Base-by-base conservation (phyloP, 345 rosid genomes). In the Iberis pinnata region DNA sequence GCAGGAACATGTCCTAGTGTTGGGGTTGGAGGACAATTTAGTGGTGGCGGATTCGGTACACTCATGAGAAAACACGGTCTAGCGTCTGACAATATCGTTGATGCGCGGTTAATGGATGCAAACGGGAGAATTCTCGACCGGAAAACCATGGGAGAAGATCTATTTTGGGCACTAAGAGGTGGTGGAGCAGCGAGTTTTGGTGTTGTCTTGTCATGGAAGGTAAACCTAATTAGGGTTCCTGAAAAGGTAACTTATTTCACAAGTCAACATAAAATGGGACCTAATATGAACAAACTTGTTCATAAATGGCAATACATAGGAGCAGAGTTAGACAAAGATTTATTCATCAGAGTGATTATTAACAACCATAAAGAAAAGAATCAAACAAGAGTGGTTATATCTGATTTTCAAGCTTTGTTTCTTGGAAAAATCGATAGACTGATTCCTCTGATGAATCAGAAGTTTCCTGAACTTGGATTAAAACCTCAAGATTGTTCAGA, bases 1-100 rank as follows among this genome's bases (percentile, higher is more conserved):
- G 90, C 80, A 0, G 89, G 88, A 5, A 64, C 77, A 27, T 83
- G 88, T 63, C 75, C 83, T 0, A 73, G 74, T 6, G 69, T 86
- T 0, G 90, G 90, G 0, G 73, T 71, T 17, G 88, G 82, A 8
- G 88, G 88, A 0, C 88, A 81, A 26, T 14, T 81, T 7, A 73
- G 78, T 18, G 85, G 88, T 1, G 88, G 82, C 0, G 82, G 84
- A 19, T 78, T 76, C 17, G 95, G 89, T 4, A 65, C 67, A 58
- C 14, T 86, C 68, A 58, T 77, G 77, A 60, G 90, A 41, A 86
- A 75, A 64, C 60, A 68, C 10, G 88, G 90, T 6, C 57, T 86
- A 12, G 68, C 83, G 1, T 68, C 60, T 2, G 95, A 86, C 49
- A 71, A 82, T 48, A 61, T 86, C 0, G 56, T 77, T 2, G 95